Evolutionary conservation across 371 early-diverging fungal genomes (phyloP), one percentile per base, ranked within the genome.

Genomic region (Cokeromyces recurvatus): DNA sequence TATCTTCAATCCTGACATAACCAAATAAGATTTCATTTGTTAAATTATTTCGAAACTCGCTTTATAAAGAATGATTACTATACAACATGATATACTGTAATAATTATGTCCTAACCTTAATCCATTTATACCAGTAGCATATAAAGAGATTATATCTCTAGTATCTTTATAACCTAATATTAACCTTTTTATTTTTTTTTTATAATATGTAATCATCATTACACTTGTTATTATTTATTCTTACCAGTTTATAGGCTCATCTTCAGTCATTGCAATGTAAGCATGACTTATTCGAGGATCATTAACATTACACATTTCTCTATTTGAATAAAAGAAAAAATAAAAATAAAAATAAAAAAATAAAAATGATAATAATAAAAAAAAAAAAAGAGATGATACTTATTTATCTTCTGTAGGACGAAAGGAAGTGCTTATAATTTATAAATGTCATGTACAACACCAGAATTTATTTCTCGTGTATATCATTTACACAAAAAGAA

Each of bases 121-220:
- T 36, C 82, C 84, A n/a, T 76, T 66, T 15, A 62, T 50, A 32
- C 87, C 87, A 50, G 70, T 74, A 11, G 66, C 54, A 58, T 85
- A 84, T 21, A 87, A 56, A 34, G 78, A 82, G 53, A 87, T 79
- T 38, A 77, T 76, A 51, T 85, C 84, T 48, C 82, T 72, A 15
- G 84, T 78, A 38, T 82, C 84, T 46, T 76, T 70, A 58, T 87
- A 87, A 19, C 87, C 87, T 21, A 84, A 72, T 23, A 87, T 57
- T 14, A 86, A 57, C 87, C 87, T 86, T 37, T 38, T 24, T 39
- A 2, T 37, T 14, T 36, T 2, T 22, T 1, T 22, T 24, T 24
- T 39, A 22, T 11, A n/a, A 15, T 32, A 12, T n/a, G 6, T 25
- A 17, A 14, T 6, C n/a, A n/a, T n/a, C n/a, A n/a, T 34, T 11